These are phyloP conservation scores for Sechiopsis laciniata DNA, from an alignment of 306 rosid genomes.

Conservation along the genomic window DNA sequence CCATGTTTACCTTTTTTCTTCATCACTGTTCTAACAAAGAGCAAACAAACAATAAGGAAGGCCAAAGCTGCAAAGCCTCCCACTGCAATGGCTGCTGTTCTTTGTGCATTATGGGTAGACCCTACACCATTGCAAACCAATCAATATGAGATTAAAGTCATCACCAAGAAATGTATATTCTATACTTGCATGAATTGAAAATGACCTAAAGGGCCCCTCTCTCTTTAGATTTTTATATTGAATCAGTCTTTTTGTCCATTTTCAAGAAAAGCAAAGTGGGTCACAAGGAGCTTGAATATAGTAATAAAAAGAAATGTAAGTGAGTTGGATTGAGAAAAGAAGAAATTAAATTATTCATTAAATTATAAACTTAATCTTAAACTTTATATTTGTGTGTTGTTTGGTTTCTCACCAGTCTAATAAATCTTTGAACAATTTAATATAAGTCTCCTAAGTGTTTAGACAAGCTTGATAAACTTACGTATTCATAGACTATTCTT, in stretches of 20 bases:
- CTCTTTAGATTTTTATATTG: neutral
- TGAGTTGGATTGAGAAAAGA: too few relatives aligned
- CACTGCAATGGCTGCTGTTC: conserved; percentile 72
- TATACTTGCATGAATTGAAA: conserved; percentile 6
- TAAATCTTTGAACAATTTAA: too few relatives aligned
- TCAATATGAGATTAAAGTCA: conserved; percentile 14
- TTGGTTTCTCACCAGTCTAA: too few relatives aligned
- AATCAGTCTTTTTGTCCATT: conserved; percentile 15
- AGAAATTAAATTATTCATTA: too few relatives aligned
- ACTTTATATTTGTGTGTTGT: too few relatives aligned
- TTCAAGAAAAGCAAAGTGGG: conserved; percentile 12
- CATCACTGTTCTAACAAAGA: conserved; percentile 44
- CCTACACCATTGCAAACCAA: conserved; percentile 31
- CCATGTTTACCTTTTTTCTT: conserved; percentile 55
- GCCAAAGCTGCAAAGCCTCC: conserved; percentile 86
- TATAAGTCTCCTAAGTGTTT: too few relatives aligned
- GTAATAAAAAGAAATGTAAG: neutral
- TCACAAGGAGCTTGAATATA: neutral
- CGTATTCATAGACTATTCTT: too few relatives aligned
- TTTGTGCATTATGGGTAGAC: conserved; percentile 44
- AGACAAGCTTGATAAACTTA: too few relatives aligned
- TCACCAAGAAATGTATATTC: conserved; percentile 12
- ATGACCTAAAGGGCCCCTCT: neutral
- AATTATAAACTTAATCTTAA: too few relatives aligned
- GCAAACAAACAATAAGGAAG: conserved; percentile 57